Conservation (phyloP, 1,139 yeast genomes). For the Kodamaea fungicola region DNA sequence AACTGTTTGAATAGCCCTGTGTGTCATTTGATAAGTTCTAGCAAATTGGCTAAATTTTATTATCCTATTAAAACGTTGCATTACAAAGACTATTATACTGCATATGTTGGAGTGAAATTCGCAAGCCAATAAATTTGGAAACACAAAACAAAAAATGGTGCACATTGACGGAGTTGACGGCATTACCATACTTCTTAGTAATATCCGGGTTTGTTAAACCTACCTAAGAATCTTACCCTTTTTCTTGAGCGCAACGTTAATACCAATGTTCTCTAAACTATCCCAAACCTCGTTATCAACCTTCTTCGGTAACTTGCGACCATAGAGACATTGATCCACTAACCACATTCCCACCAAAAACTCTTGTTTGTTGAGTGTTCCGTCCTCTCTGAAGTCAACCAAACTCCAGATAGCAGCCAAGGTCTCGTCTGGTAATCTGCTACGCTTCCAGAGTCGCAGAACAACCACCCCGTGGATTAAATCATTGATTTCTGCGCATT, state of each 20-base stretch:
- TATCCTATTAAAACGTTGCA: neutral
- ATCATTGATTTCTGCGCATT: constrained; percentile 31
- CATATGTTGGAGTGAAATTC: neutral
- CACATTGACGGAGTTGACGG: too few species aligned
- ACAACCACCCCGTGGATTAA: constrained; percentile 68
- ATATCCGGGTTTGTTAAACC: neutral
- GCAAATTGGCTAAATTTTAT: neutral
- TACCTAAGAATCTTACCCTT: constrained; percentile 16
- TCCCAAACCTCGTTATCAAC: constrained; percentile 62
- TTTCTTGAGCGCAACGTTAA: constrained; percentile 37
- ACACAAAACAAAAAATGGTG: too few species aligned
- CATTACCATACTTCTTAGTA: neutral
- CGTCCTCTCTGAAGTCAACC: constrained; percentile 74
- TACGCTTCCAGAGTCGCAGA: constrained; percentile 73
- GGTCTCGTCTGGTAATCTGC: constrained; percentile 63
- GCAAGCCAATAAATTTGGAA: too few species aligned
- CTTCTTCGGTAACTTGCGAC: constrained; percentile 75
- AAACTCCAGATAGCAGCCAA: constrained; percentile 72
- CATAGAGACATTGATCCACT: constrained; percentile 93
- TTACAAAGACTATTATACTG: neutral
- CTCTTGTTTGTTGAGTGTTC: constrained; percentile 73
- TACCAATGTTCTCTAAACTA: constrained; percentile 53
- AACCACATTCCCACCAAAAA: constrained; percentile 95
- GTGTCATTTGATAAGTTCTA: neutral
- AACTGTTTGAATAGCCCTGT: neutral